phyloP scores from a whole-genome alignment of 305 asterid species.

The Rubia balearica region DNA sequence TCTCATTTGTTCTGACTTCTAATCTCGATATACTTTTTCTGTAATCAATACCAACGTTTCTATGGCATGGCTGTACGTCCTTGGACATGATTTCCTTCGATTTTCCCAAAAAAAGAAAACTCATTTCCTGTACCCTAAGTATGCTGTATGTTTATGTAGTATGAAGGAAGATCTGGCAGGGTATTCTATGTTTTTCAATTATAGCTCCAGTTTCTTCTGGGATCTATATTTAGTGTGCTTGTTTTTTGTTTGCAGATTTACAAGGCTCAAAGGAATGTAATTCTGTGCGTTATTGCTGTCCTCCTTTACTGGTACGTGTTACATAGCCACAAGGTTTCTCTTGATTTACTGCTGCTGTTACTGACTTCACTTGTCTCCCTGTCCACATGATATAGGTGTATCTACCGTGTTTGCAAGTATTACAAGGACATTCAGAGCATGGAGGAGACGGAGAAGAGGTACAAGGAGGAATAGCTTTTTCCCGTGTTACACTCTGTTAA shows the following conservation, averaged over 20 bases:
- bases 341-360: background rate
- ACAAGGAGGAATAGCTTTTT: slow-evolving; percentile 54
- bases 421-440: slow-evolving; percentile 57
- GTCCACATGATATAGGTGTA: slow-evolving; percentile 44
- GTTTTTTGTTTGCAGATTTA: slow-evolving; percentile 40
- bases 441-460: slow-evolving; percentile 79
- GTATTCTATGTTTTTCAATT: background rate
- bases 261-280: slow-evolving; percentile 89
- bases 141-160: background rate
- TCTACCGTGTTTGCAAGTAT: slow-evolving; percentile 69
- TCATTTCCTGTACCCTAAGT: background rate
- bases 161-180: background rate
- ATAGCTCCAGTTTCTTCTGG: background rate
- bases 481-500: background rate
- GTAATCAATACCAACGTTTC: background rate
- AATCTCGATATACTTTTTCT: background rate
- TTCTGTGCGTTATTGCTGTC: slow-evolving; percentile 64
- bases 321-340: slow-evolving; percentile 1
- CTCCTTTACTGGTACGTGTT: slow-evolving; percentile 66
- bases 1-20: background rate
- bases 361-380: background rate
- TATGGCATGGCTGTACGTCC: background rate
- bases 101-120: background rate
- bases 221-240: background rate
- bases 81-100: background rate